Conservation (phyloP, 164 flowering plant genomes). For the Kingdonia uniflora region DNA sequence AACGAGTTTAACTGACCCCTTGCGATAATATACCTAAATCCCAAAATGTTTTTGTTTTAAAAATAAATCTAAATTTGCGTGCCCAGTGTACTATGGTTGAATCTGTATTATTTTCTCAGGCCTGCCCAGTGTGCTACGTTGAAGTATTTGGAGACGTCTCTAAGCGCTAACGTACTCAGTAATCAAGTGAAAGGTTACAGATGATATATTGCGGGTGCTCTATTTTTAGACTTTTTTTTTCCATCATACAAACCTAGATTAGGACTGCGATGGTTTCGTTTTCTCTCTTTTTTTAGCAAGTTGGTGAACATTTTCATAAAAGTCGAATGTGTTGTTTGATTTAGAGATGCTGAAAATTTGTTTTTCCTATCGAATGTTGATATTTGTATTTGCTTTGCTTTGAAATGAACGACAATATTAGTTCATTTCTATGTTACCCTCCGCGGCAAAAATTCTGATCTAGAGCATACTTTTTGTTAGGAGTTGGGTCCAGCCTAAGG, state of each 20-base stretch:
- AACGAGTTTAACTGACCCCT: too few species aligned
- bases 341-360: background rate
- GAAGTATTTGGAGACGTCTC: conserved; percentile 42
- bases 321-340: background rate
- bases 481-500: too few species aligned
- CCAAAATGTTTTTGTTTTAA: too few species aligned
- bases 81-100: too few species aligned
- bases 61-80: too few species aligned
- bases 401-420: too few species aligned
- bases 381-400: too few species aligned
- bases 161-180: conserved; percentile 11
- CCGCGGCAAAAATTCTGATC: too few species aligned
- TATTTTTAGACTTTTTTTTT: background rate
- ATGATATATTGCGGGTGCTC: background rate
- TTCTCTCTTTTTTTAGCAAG: background rate
- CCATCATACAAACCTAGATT: background rate
- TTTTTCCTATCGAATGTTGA: too few species aligned
- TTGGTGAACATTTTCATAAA: background rate
- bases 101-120: conserved; percentile 22
- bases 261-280: background rate
- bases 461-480: too few species aligned
- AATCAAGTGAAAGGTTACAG: background rate
- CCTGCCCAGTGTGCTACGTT: conserved; percentile 75
- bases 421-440: too few species aligned
- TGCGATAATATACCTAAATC: too few species aligned